These are phyloP conservation scores for Hymenoscyphus scutula DNA, from an alignment of 2,329 filamentous ascomycete species.

Conservation along the genomic window DNA sequence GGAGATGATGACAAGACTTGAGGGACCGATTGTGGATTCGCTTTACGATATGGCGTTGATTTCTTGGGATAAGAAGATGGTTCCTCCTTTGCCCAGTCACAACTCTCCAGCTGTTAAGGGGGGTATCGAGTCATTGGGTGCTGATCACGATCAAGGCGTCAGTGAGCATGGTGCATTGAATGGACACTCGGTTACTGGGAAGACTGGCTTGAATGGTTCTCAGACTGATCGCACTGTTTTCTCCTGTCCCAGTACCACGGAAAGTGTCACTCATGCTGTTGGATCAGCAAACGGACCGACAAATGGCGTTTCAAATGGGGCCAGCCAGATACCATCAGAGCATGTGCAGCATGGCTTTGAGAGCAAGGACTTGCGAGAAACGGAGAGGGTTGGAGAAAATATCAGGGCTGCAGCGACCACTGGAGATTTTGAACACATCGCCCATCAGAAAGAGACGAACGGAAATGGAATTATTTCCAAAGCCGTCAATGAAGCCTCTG, in stretches of 20 bases:
- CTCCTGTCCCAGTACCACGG: constrained; percentile 22
- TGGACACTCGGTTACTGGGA: constrained; percentile 28
- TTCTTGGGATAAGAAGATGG: constrained; percentile 64
- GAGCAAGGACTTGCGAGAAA: constrained; percentile 16
- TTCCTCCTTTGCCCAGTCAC: constrained; percentile 57
- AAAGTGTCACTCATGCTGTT: constrained; percentile 17
- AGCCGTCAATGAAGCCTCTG: not conserved
- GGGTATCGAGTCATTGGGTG: constrained; percentile 21
- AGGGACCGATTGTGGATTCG: constrained; percentile 73
- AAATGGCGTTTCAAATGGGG: not conserved
- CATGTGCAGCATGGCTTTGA: constrained; percentile 18
- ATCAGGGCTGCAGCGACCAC: constrained; percentile 24
- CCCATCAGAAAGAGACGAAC: constrained; percentile 5
- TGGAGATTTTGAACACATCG: constrained; percentile 30
- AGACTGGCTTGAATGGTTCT: not conserved
- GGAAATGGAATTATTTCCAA: constrained; percentile 1
- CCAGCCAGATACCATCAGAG: not conserved
- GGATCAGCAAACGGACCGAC: constrained; percentile 13
- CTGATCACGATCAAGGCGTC: constrained; percentile 32
- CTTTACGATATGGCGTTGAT: constrained; percentile 73
- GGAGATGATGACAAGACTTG: constrained; percentile 76
- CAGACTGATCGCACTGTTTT: constrained; percentile 8
- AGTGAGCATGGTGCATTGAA: constrained; percentile 34
- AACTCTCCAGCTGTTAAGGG: constrained; percentile 49
- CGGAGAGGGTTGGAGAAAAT: constrained; percentile 26